Conservation (phyloP, 495 filamentous ascomycete genomes). For the Tuber aestivum region DNA sequence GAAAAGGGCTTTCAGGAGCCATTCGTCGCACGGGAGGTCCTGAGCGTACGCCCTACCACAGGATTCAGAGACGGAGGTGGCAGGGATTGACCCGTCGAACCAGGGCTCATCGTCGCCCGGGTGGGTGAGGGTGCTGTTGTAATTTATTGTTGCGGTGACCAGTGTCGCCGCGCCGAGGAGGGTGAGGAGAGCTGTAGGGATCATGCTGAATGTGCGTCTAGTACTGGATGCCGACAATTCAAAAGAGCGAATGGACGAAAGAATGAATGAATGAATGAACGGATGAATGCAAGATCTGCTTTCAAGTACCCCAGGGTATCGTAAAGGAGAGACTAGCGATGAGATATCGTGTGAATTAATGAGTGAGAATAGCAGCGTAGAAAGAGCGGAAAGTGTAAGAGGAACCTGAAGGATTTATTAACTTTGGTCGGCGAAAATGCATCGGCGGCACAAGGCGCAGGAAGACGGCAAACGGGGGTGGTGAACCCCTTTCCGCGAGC, state of each 20-base stretch:
- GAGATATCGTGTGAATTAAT: neutral
- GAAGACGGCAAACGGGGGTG: too few relatives aligned
- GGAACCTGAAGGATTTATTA: neutral
- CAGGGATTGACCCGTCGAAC: conserved; percentile 1
- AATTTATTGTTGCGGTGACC: conserved; percentile 12
- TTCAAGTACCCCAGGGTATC: neutral
- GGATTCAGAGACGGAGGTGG: conserved; percentile 4
- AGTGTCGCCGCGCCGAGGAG: conserved; percentile 10
- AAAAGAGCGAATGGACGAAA: conserved; percentile 8
- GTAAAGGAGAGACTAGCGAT: neutral
- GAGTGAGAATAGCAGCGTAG: neutral
- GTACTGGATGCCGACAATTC: too few relatives aligned
- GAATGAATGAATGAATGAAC: neutral
- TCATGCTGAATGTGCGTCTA: neutral
- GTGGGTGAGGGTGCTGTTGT: conserved; percentile 6
- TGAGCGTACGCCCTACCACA: conserved; percentile 8
- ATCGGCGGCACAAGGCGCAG: neutral
- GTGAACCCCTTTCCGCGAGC: neutral
- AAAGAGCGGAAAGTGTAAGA: neutral
- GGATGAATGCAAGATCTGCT: neutral
- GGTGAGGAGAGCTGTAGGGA: neutral
- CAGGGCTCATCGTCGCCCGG: neutral
- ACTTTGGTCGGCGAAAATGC: neutral
- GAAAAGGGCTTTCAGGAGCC: conserved; percentile 6
- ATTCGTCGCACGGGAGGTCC: conserved; percentile 11